phyloP scores from a whole-genome alignment of 2,329 filamentous ascomycete species.

The Cladosporium sp. region DNA sequence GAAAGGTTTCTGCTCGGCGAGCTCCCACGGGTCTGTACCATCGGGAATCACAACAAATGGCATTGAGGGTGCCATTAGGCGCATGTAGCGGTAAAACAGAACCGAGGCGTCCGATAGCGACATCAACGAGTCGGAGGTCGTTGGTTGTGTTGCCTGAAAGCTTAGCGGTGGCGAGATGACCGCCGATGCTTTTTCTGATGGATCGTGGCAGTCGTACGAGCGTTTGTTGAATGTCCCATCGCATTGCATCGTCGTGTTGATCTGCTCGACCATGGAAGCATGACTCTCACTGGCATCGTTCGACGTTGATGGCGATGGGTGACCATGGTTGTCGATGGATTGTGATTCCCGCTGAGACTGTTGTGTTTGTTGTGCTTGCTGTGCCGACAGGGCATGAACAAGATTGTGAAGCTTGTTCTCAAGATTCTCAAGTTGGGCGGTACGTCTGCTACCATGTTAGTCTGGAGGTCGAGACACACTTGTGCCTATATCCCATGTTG shows the following conservation, averaged over 20 bases:
- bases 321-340: neutral
- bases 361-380: conserved; percentile 25
- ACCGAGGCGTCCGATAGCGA: conserved; percentile 32
- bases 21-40: conserved; percentile 27
- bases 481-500: neutral
- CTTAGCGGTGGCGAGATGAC: neutral
- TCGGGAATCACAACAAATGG: conserved; percentile 34
- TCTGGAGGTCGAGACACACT: neutral
- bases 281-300: conserved; percentile 7
- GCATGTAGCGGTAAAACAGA: conserved; percentile 32
- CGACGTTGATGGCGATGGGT: conserved; percentile 16
- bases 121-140: neutral
- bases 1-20: conserved; percentile 32
- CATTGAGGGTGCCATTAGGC: conserved; percentile 31
- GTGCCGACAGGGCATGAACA: conserved; percentile 34
- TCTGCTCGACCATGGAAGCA: neutral
- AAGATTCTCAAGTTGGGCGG: conserved; percentile 39
- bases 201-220: neutral
- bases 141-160: conserved; percentile 4
- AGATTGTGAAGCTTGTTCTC: conserved; percentile 39
- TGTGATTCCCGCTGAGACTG: conserved; percentile 2
- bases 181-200: neutral
- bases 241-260: neutral
- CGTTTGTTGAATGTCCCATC: neutral
- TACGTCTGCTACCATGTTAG: conserved; percentile 30